phyloP scores from a whole-genome alignment of 768 basidiomycete species.

The Suillus spraguei region DNA sequence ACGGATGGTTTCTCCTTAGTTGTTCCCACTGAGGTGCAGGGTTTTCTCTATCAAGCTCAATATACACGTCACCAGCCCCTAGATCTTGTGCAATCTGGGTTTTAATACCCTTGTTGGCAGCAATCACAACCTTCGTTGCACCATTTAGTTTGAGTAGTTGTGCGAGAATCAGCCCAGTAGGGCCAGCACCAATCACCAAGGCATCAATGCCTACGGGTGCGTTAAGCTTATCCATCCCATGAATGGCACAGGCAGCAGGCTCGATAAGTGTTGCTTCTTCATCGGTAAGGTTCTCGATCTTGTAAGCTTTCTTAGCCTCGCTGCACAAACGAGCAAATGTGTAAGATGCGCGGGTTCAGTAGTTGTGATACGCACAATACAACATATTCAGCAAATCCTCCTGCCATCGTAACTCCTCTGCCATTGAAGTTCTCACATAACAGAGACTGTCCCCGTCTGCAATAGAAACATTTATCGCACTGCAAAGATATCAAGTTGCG shows the following conservation, averaged over 20 bases:
- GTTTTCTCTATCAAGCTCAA: constrained; percentile 41
- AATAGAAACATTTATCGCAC: constrained; percentile 43
- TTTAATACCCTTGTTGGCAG: constrained; percentile 44
- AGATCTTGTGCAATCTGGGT: constrained; percentile 44
- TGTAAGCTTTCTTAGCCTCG: constrained; percentile 41
- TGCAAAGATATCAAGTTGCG: constrained; percentile 6
- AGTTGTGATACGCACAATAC: constrained; percentile 34
- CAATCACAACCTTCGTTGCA: constrained; percentile 24
- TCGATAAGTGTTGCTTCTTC: constrained; percentile 45
- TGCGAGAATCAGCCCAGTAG: constrained; percentile 44
- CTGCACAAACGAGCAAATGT: neutral
- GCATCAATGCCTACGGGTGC: constrained; percentile 43
- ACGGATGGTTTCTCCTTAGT: constrained; percentile 42
- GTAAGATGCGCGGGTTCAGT: neutral
- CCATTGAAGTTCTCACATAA: constrained; percentile 43
- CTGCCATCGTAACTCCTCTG: constrained; percentile 39
- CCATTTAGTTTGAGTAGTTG: constrained; percentile 40
- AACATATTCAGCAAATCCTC: constrained; percentile 46
- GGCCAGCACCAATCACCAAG: constrained; percentile 45
- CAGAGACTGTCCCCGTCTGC: constrained; percentile 39
- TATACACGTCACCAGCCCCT: constrained; percentile 41
- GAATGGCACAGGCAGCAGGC: constrained; percentile 45
- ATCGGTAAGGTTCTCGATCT: constrained; percentile 43
- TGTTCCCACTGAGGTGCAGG: constrained; percentile 42
- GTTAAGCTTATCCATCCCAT: constrained; percentile 46